Evolutionary conservation across 2,329 filamentous ascomycete species (phyloP).

Genomic region (Sphaerulina musiva): DNA sequence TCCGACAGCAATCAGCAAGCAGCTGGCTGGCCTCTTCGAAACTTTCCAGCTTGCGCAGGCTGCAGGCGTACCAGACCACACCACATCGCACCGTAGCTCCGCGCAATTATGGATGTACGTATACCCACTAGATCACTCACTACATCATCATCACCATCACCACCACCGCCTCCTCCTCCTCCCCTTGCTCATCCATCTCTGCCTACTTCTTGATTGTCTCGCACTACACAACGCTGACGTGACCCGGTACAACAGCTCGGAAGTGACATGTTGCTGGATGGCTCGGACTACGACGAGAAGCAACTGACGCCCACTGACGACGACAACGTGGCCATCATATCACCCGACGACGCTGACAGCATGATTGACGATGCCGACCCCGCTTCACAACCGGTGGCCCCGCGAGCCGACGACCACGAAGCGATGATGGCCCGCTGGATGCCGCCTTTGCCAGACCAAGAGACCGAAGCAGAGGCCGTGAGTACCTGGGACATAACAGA

Average conservation of each 20-base stretch:
- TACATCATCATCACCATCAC: not conserved
- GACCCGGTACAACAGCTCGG: constrained; percentile 42
- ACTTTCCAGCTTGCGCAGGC: constrained; percentile 2
- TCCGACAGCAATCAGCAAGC: constrained; percentile 2
- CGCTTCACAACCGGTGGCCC: constrained; percentile 39
- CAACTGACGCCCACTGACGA: constrained; percentile 39
- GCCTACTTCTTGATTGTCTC: not conserved
- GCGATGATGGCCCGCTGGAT: constrained; percentile 79
- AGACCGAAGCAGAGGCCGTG: constrained; percentile 66
- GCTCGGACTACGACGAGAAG: constrained; percentile 55
- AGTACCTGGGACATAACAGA: constrained; percentile 83
- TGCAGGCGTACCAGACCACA: not conserved
- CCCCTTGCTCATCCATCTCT: constrained; percentile 9
- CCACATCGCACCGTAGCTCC: not conserved
- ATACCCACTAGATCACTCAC: not conserved
- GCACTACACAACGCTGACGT: constrained; percentile 23
- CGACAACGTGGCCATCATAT: constrained; percentile 53
- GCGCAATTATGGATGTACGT: constrained; percentile 9
- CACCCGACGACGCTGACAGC: constrained; percentile 49
- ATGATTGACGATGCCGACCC: constrained; percentile 48
- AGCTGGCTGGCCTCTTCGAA: not conserved
- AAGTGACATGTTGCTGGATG: constrained; percentile 57
- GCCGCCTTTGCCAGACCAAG: constrained; percentile 69
- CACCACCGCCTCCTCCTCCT: not conserved
- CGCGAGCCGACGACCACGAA: constrained; percentile 59